Evolutionary conservation across 2,329 filamentous ascomycete species (phyloP).

Genomic region (Phaeophleospora eucalypticola): DNA sequence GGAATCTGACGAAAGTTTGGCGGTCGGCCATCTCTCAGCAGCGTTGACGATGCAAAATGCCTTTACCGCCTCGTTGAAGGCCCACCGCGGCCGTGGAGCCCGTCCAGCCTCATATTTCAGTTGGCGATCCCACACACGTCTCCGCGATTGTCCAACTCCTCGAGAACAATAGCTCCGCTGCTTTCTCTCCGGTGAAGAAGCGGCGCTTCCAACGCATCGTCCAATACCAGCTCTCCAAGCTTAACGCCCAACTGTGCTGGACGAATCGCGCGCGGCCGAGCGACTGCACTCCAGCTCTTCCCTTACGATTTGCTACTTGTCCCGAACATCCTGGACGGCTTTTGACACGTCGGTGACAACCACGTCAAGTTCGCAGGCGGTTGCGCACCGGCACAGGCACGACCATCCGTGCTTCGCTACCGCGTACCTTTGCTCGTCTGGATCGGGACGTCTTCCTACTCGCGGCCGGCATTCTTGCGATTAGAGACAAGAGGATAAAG

Average conservation of each 20-base stretch:
- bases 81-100: neutral
- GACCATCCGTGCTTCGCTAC: neutral
- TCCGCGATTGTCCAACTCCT: neutral
- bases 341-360: neutral
- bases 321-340: neutral
- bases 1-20: neutral
- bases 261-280: neutral
- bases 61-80: neutral
- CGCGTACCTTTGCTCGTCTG: neutral
- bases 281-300: neutral
- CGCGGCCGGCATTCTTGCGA: neutral
- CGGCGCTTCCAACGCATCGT: neutral
- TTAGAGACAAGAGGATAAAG: neutral
- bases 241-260: conserved; percentile 1
- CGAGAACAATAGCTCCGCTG: neutral
- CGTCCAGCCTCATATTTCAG: neutral
- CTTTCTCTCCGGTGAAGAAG: neutral
- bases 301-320: neutral
- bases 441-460: neutral
- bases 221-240: too few relatives aligned
- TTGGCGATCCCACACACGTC: neutral
- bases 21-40: neutral
- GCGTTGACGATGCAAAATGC: neutral
- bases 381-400: neutral
- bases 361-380: neutral